Base-by-base conservation (phyloP, 805 yeast genomes). In the Ogataea saltuana region DNA sequence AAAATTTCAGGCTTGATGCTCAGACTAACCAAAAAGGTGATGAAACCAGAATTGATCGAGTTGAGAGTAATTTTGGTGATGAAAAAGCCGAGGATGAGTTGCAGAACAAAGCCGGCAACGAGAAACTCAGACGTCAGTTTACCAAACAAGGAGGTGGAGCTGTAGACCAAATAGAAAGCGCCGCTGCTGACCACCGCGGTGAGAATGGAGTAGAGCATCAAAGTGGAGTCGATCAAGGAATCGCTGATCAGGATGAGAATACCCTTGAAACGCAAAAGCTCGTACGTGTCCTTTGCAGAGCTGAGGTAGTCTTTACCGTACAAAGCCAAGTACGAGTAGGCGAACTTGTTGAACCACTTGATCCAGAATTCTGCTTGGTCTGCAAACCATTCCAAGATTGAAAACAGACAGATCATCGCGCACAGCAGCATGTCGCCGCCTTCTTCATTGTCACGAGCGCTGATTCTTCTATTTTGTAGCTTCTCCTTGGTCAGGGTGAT, bases 341-440 rank as follows among this genome's bases (percentile, higher is more conserved):
- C 95, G 60, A 88, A 90, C 60, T 85, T 91, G 67, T 90, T 88
- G 70, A 90, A 89, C 72, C 87, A 89, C 46, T 81, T 74, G 17
- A 86, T 85, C 66, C 66, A 62, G 36, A 55, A 59, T 44, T 63
- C 66, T 17, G 59, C 57, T 46, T 63, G 61, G 18, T 47, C 50
- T 4, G 56, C 56, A 37, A 84, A 49, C 93, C 96, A 87, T 52
- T 87, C 87, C 19, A 90, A 55, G 15, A 85, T 64, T 4, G 82
- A 75, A 9, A 61, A 49, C 32, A 88, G 63, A 29, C 63, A 59
- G 17, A 51, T 42, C 23, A 63, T 20, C 20, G 85, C 56, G 58
- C 83, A 72, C 44, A 83, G 82, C 27, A 85, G 57, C 17, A 72
- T 59, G 31, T 77, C 76, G 26, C 80, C 80, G 23, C 74, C 74